Base-by-base conservation (phyloP, 176 grass and related monocot genomes). In the Guadua angustifolia region DNA sequence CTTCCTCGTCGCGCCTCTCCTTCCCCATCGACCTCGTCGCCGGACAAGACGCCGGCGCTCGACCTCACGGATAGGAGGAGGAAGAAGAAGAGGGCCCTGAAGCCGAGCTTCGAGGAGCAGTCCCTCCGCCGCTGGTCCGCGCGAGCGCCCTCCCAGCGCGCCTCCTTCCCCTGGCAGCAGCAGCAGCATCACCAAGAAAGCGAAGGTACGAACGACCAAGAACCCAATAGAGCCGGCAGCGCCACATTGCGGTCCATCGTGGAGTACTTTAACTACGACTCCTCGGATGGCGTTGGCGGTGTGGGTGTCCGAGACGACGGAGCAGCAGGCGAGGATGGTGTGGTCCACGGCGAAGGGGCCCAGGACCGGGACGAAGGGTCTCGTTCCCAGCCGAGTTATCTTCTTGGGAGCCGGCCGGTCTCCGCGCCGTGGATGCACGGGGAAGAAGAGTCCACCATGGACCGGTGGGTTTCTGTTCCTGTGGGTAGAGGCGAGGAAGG, bases 101-200 rank as follows among this genome's bases (percentile, higher is more conserved):
- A 88, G 47, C 91, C 89, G 15, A 93, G 89, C 47, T 95, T 98
- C 57, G 78, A 93, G 68, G 83, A 90, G 26, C 86, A 90, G 71
- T 83, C 93, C 4, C 52, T 98, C 50, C 75, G 89, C 43, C 89
- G 87, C 52, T 98, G 95, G 95, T 95, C 95, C 25, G 55, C 56
- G 38, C 84, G 87, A 80, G 46, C 49, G 24, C 82, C 95, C 44
- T 95, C 91, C 79, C 85, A 71, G 77, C 83, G 93, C 10, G 38
- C 89, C 43, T 80, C 84, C 46, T 81, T 94, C 26, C 95, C 95
- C 17, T 95, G 93, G 95, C 88, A 98, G 76, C 84, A 22, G 95
- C 88, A 98, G 76, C 84, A 22, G 64, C 84, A 83, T 33, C 55
- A 66, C 26, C 63, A 65, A 6, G 90, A 86, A 57, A 17, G 36